Evolutionary conservation across 108 stramenopile genomes (phyloP).

Genomic region (Chaetoceros tenuissimus): DNA sequence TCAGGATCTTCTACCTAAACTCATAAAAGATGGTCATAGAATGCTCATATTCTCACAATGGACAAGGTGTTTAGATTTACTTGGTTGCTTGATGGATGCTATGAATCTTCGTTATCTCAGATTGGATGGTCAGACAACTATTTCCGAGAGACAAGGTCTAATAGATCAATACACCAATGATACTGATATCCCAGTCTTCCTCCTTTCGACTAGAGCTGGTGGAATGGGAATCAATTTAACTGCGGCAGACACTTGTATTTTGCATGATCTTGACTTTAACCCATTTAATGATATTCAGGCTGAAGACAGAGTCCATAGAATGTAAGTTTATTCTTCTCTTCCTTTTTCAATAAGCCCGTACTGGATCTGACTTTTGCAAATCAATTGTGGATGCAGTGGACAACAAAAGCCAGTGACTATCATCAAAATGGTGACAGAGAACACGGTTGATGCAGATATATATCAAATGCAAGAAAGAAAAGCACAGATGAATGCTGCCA

Average conservation of each 20-base stretch:
- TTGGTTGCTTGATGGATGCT: constrained; percentile 62
- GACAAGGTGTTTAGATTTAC: constrained; percentile 76
- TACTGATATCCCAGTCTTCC: constrained; percentile 54
- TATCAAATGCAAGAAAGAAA: constrained; percentile 78
- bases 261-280: constrained; percentile 96
- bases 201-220: constrained; percentile 65
- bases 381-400: constrained; percentile 63
- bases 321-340: not conserved
- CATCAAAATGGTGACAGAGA: constrained; percentile 59
- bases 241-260: constrained; percentile 91
- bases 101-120: constrained; percentile 52
- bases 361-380: too few species aligned
- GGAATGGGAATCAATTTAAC: constrained; percentile 75
- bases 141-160: constrained; percentile 63
- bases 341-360: not conserved
- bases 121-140: constrained; percentile 66
- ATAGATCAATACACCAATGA: constrained; percentile 74
- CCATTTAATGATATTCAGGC: constrained; percentile 96
- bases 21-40: constrained; percentile 88
- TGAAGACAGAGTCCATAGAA: constrained; percentile 41
- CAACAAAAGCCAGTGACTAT: constrained; percentile 68
- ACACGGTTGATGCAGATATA: constrained; percentile 75
- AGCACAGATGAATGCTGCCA: constrained; percentile 66
- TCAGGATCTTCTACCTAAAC: constrained; percentile 79
- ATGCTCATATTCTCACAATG: constrained; percentile 85